A percentile compares a stretch with the other conserved stretches of the same genome.
phyloP scores from a whole-genome alignment of 139 green algal species.

The Chlamydomonas applanata region DNA sequence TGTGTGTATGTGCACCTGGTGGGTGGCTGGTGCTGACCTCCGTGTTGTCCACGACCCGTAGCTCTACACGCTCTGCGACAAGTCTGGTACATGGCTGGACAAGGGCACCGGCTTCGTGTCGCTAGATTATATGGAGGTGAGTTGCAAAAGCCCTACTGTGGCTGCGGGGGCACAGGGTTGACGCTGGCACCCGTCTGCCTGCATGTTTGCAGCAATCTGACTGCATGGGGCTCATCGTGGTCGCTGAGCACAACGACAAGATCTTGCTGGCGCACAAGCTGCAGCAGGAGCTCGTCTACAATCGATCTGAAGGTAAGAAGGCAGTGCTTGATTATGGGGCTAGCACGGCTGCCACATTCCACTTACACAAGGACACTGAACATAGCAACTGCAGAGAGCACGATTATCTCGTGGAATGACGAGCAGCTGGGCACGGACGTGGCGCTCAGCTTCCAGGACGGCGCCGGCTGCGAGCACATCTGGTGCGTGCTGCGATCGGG shows the following conservation, averaged over 20 bases:
- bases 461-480: conserved; percentile 81
- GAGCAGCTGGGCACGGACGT: conserved; percentile 85
- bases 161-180: conserved; percentile 3
- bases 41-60: conserved; percentile 37
- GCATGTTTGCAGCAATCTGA: conserved; percentile 64
- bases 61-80: conserved; percentile 86
- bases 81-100: conserved; percentile 90
- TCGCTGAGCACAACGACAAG: conserved; percentile 76
- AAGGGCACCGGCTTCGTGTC: conserved; percentile 88
- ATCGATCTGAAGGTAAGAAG: conserved; percentile 65
- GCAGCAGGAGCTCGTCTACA: conserved; percentile 78
- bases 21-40: neutral
- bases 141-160: conserved; percentile 7
- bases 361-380: too few relatives aligned
- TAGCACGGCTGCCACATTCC: too few relatives aligned
- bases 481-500: conserved; percentile 56
- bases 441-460: conserved; percentile 95
- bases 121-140: conserved; percentile 87
- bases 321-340: too few relatives aligned
- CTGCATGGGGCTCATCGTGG: conserved; percentile 83
- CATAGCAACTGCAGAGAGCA: conserved; percentile 72
- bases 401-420: conserved; percentile 98
- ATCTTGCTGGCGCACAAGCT: conserved; percentile 90
- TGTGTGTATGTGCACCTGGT: too few relatives aligned
- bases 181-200: conserved; percentile 8